These are phyloP conservation scores for Aureobasidium pullulans DNA, from an alignment of 2,329 filamentous ascomycete species.

Conservation along the genomic window DNA sequence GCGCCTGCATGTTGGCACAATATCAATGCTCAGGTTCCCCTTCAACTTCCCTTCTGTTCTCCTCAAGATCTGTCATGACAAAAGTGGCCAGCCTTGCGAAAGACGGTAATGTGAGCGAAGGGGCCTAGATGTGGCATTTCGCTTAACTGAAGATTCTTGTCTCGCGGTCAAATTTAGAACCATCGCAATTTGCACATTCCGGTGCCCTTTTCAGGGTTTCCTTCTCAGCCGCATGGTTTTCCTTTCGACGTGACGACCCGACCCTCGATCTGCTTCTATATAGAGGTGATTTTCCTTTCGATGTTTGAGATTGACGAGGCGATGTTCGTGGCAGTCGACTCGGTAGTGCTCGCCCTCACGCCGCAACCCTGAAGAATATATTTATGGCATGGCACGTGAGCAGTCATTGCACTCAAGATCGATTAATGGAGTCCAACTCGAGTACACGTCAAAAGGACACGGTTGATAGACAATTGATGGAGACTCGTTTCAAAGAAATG, in stretches of 20 bases:
- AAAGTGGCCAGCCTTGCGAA: neutral
- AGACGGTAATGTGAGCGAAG: neutral
- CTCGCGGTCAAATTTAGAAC: constrained; percentile 1
- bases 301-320: neutral
- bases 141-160: neutral
- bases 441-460: too few relatives aligned
- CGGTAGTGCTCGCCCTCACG: neutral
- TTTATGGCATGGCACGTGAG: neutral
- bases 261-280: neutral
- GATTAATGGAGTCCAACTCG: too few relatives aligned
- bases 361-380: neutral
- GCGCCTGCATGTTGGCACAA: neutral
- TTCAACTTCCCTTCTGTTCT: neutral
- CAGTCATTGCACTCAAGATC: too few relatives aligned
- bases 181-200: neutral
- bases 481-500: neutral
- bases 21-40: neutral
- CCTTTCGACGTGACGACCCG: neutral
- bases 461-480: neutral
- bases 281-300: neutral
- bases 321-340: neutral
- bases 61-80: neutral
- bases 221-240: neutral
- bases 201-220: neutral
- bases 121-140: neutral